Base-by-base conservation (phyloP, 352 stramenopile species). In the Phytophthora europaea region DNA sequence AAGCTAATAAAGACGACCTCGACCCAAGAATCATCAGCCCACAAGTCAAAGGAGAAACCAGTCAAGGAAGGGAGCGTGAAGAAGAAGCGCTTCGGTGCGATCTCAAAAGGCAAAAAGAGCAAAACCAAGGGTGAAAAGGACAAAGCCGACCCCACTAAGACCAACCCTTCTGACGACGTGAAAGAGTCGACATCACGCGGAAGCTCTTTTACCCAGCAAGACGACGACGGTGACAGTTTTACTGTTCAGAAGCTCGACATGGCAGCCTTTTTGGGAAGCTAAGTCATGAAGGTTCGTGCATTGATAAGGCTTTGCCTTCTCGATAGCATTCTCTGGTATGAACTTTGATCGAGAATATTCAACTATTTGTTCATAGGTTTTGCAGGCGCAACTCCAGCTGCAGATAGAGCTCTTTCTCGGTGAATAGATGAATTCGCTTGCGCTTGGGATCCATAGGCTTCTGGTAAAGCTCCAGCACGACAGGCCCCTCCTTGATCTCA, bases 201-300 rank as follows among this genome's bases (percentile, higher is more conserved):
- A 34, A 78, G 56, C 55, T 83, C 83, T 5, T 85, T 89, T 62
- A 81, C 72, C 15, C 82, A 65, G 38, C 47, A 73, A 18, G 70
- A 81, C 28, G 50, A 72, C 2, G 78, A 92, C 22, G 56, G 62
- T 23, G 84, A 91, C 52, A 81, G 72, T 26, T 94, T 94, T 65
- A 80, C 82, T 23, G 88, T 94, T 15, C 85, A 94, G 53, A 92
- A 84, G 26, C 83, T 92, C 60, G 87, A 94, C 63, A 95, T 93
- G 87, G 73, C 82, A 18, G 83, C 83, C 16, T 95, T 95, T 71
- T 75, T 94, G 6, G 79, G 87, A 18, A 73, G 33, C 60, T 82
- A 72, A 73, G 18, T 31, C 34, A 5, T 50, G 16, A n/a, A 12
- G 26, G 48, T 51, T 63, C 22, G 31, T 28, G 18, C 18, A 58